Conservation (phyloP, 1,139 yeast species). For the Kodamaea suecica region DNA sequence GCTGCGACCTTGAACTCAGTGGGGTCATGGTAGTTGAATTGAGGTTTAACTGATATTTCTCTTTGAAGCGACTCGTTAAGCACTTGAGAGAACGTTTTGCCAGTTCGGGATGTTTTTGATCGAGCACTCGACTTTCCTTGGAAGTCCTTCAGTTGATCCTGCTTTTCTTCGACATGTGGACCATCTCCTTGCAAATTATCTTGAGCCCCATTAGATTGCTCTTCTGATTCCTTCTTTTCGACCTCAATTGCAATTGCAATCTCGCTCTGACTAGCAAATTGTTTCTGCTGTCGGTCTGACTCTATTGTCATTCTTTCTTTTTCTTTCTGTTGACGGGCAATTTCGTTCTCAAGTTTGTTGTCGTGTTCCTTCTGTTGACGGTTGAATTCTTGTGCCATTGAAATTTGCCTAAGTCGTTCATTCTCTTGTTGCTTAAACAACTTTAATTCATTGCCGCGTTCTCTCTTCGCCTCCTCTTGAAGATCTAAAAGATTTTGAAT, state of each 20-base stretch:
- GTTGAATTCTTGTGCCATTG: too few relatives aligned
- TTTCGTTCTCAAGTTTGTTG: background rate
- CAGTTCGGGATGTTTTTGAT: background rate
- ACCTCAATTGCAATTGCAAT: background rate
- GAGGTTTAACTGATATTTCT: conserved; percentile 26
- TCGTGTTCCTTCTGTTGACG: background rate
- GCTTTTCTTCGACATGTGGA: background rate
- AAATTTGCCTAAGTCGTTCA: conserved; percentile 1
- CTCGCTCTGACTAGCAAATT: too few relatives aligned
- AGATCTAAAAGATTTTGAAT: background rate
- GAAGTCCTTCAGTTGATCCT: background rate
- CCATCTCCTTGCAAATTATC: background rate
- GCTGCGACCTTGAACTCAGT: conserved; percentile 1
- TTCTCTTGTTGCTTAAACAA: too few relatives aligned
- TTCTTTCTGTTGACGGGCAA: background rate
- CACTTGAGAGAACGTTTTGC: conserved; percentile 18
- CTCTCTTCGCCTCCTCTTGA: too few relatives aligned
- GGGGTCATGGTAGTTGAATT: conserved; percentile 24
- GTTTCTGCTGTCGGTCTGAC: too few relatives aligned
- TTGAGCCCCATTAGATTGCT: background rate
- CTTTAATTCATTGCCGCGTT: too few relatives aligned
- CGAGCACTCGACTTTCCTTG: background rate
- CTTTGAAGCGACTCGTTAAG: conserved; percentile 23
- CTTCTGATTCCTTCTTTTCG: conserved; percentile 1
- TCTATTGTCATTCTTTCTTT: background rate